Percentiles rank a stretch among this genome's conserved stretches.
phyloP scores from a whole-genome alignment of 441 rosid species.

The Pelargonium citronellum region DNA sequence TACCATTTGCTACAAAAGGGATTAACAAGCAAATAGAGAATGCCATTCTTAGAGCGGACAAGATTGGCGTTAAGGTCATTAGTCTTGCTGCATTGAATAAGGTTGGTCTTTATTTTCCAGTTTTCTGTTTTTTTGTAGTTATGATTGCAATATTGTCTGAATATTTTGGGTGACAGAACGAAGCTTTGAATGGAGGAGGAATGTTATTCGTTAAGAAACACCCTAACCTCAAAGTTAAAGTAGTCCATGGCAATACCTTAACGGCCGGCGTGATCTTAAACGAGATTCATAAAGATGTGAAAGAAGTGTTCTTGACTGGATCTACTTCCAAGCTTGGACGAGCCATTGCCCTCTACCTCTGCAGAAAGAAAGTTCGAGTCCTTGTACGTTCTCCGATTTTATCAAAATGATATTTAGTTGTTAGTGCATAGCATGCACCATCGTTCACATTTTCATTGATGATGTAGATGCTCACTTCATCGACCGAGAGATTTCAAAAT shows the following conservation, averaged over 20 bases:
- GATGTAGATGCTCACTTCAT: slow-evolving; percentile 74
- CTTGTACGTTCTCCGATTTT: slow-evolving; percentile 44
- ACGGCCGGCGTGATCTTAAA: slow-evolving; percentile 91
- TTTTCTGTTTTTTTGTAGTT: too few species aligned
- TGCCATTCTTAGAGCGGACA: slow-evolving; percentile 73
- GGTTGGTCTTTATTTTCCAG: slow-evolving; percentile 29
- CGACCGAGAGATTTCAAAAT: slow-evolving; percentile 74
- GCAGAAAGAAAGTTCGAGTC: slow-evolving; percentile 64
- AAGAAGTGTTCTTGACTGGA: slow-evolving; percentile 82
- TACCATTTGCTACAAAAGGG: slow-evolving; percentile 81
- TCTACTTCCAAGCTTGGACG: slow-evolving; percentile 98
- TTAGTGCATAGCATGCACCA: neutral
- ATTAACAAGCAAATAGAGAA: slow-evolving; percentile 73
- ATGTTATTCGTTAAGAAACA: slow-evolving; percentile 78
- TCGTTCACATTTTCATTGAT: neutral
- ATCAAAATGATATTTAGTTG: neutral
- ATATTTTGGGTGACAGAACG: slow-evolving; percentile 47
- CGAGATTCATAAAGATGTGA: slow-evolving; percentile 59
- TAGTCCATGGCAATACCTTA: slow-evolving; percentile 91
- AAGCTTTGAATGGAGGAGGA: slow-evolving; percentile 92
- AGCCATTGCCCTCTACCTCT: slow-evolving; percentile 92
- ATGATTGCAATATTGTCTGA: too few species aligned
- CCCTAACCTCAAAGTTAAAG: slow-evolving; percentile 68
- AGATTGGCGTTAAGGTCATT: slow-evolving; percentile 76
- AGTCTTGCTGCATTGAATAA: slow-evolving; percentile 97